Conservation (phyloP, 2,329 filamentous ascomycete species). For the Penicillium griseofulvum region DNA sequence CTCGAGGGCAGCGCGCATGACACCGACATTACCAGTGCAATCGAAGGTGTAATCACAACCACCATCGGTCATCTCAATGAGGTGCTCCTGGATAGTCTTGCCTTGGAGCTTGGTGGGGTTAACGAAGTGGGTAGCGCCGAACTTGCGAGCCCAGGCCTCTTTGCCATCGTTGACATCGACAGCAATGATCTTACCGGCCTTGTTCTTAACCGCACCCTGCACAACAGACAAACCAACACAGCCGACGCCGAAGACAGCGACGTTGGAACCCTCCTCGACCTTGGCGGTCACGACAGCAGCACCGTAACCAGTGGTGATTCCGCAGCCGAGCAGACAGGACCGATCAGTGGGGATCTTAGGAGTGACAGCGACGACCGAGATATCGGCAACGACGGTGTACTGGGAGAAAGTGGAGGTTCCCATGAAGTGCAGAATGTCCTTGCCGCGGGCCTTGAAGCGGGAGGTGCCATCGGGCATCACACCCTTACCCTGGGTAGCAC, state of each 20-base stretch:
- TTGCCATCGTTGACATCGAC: constrained; percentile 83
- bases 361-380: constrained; percentile 93
- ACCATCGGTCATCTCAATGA: constrained; percentile 96
- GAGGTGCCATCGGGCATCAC: constrained; percentile 97
- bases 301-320: constrained; percentile 97
- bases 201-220: constrained; percentile 85
- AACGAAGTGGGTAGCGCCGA: constrained; percentile 94
- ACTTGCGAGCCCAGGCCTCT: constrained; percentile 89
- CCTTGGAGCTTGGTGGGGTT: constrained; percentile 76
- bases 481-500: constrained; percentile 90
- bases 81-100: constrained; percentile 83
- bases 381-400: constrained; percentile 97
- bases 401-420: constrained; percentile 98
- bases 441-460: constrained; percentile 90
- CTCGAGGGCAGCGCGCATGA: constrained; percentile 94
- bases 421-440: constrained; percentile 98
- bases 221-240: constrained; percentile 95
- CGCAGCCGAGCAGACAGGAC: constrained; percentile 92
- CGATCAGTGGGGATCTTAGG: constrained; percentile 90
- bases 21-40: constrained; percentile 94
- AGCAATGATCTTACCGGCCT: constrained; percentile 62
- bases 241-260: constrained; percentile 91
- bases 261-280: constrained; percentile 82
- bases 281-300: constrained; percentile 91
- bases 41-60: constrained; percentile 99